Percentiles rank a stretch among this genome's conserved stretches.
These are phyloP conservation scores for Heritiera fomes DNA, from an alignment of 345 rosid species.

Conservation along the genomic window DNA sequence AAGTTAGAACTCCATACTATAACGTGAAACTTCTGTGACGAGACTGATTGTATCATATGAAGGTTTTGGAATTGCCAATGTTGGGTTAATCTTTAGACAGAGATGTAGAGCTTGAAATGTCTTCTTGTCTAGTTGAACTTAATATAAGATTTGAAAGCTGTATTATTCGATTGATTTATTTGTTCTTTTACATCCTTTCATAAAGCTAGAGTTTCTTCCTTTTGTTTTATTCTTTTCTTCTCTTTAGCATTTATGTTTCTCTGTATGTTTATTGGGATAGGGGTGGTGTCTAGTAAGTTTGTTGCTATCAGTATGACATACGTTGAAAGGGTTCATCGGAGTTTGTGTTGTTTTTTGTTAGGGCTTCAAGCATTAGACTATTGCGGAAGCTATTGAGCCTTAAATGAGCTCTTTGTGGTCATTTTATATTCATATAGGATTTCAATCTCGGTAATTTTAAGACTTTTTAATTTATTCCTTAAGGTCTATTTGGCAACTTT, in stretches of 20 bases:
- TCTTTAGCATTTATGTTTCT: neutral
- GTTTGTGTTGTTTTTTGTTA: neutral
- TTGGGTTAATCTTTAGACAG: neutral
- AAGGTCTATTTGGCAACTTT: neutral
- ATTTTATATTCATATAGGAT: neutral
- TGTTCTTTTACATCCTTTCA: neutral
- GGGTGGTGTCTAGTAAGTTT: neutral
- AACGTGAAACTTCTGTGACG: neutral
- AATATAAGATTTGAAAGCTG: neutral
- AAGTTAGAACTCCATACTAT: neutral
- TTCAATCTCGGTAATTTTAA: neutral
- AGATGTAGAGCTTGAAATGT: neutral
- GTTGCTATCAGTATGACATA: neutral
- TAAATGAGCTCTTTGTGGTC: neutral
- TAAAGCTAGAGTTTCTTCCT: neutral
- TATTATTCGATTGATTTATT: neutral
- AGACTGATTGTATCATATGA: neutral
- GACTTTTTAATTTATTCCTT: neutral
- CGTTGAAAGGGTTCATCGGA: neutral
- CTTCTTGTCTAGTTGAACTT: neutral
- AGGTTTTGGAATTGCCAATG: neutral
- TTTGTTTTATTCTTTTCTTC: neutral
- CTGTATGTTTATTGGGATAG: neutral
- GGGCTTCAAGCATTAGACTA: neutral
- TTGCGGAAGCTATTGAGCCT: slow-evolving; percentile 1